A percentile compares a stretch with the other conserved stretches of the same genome.
Evolutionary conservation across 768 basidiomycete species (phyloP).

Genomic region (Plicaturopsis crispa): DNA sequence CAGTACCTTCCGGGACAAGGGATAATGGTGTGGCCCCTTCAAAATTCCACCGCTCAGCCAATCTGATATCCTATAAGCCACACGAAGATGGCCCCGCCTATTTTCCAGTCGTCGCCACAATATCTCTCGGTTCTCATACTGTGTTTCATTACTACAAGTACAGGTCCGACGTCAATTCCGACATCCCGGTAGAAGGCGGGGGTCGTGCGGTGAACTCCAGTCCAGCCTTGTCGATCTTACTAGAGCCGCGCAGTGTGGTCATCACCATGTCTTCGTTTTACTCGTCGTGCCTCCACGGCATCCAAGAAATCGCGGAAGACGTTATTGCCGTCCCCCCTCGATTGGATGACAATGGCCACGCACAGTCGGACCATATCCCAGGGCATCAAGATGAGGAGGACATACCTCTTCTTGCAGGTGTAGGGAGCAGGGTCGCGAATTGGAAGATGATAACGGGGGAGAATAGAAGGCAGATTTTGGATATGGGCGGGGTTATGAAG

Average conservation of each 20-base stretch:
- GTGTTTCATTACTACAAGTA: conserved; percentile 81
- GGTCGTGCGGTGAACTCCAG: conserved; percentile 54
- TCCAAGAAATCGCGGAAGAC: conserved; percentile 52
- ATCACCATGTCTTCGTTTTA: conserved; percentile 71
- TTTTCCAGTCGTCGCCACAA: conserved; percentile 81
- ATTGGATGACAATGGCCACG: too few species aligned
- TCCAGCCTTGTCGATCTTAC: conserved; percentile 64
- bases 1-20: conserved; percentile 88
- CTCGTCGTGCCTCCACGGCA: conserved; percentile 73
- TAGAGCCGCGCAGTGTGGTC: conserved; percentile 82
- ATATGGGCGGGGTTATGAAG: conserved; percentile 41
- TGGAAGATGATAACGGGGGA: conserved; percentile 39
- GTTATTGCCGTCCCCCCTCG: conserved; percentile 19
- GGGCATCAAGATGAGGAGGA: too few species aligned
- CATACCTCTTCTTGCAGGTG: conserved; percentile 19
- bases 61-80: conserved; percentile 46
- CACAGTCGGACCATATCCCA: too few species aligned
- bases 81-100: conserved; percentile 92
- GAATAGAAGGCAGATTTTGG: conserved; percentile 28
- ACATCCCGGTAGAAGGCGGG: conserved; percentile 15
- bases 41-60: conserved; percentile 3
- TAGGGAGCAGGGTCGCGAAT: conserved; percentile 46
- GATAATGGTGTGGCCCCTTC: conserved; percentile 61
- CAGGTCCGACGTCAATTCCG: conserved; percentile 12
- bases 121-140: conserved; percentile 80